Conservation (phyloP, 2,329 filamentous ascomycete species). For the Ophiostoma ulmi region DNA sequence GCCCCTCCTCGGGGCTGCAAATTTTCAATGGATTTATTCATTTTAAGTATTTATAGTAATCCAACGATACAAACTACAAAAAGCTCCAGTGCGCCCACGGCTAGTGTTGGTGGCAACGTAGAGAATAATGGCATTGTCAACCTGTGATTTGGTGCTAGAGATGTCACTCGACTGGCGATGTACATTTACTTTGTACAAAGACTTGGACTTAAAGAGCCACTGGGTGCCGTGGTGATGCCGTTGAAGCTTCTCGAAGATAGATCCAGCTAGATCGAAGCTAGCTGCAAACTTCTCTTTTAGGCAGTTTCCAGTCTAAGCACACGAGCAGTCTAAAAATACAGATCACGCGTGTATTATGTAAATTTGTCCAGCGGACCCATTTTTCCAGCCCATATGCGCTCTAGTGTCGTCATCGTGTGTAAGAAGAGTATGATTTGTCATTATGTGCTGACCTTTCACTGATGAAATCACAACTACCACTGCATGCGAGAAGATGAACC, state of each 20-base stretch:
- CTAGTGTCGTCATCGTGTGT: not conserved
- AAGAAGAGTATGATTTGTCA: not conserved
- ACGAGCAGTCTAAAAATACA: not conserved
- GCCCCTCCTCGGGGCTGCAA: not conserved
- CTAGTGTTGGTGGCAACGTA: conserved; percentile 1
- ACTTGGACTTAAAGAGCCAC: not conserved
- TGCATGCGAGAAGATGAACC: not conserved
- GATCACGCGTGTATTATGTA: not conserved
- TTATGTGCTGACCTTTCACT: not conserved
- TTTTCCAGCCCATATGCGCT: not conserved
- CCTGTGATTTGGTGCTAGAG: conserved; percentile 4
- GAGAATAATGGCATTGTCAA: not conserved
- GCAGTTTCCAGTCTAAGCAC: not conserved
- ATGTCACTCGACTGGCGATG: not conserved
- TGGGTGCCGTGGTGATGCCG: conserved; percentile 1
- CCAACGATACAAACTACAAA: not conserved
- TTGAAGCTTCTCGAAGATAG: not conserved
- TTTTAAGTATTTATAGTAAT: not conserved
- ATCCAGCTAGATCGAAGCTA: conserved; percentile 6
- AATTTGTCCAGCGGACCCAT: not conserved
- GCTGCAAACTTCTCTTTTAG: conserved; percentile 3
- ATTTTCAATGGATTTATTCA: conserved; percentile 10
- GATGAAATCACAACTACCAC: not conserved
- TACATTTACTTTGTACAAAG: not conserved
- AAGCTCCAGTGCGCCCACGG: not conserved